Base-by-base conservation (phyloP, 345 rosid genomes). In the Citrus australasica region DNA sequence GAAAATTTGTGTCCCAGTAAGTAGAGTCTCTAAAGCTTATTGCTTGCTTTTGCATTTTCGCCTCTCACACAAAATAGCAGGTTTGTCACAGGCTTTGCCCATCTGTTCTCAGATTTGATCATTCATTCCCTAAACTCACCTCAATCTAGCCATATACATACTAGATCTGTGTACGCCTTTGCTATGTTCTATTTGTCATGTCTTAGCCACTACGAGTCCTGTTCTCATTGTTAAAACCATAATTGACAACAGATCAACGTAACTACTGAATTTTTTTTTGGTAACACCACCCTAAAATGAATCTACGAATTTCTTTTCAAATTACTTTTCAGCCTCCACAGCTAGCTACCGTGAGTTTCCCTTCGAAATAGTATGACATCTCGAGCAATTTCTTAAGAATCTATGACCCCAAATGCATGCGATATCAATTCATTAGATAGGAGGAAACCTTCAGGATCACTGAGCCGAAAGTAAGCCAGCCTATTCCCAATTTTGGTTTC, bases 361-460 rank as follows among this genome's bases (percentile, higher is more conserved):
- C 40, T 48, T 6, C 13, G 30, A 46, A 64, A 62, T 28, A n/a
- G 30, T n/a, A 63, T 28, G 27, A 21, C 30, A 6, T n/a, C 0
- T 66, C 6, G 24, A n/a, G 32, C 48, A 33, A 3, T 1, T n/a
- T 51, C 53, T 74, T 79, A 91, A 71, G 90, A 84, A 82, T 85
- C 80, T 76, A 93, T 75, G 32, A 79, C 83, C 38, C 86, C 77
- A 78, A 96, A 96, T 11, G 97, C 93, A 77, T 84, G 84, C 25
- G 97, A 92, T 79, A 93, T 94, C 87, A 90, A 81, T 80, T 96
- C 97, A 64, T 94, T 96, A 4, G 97, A 96, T 74, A 96, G 73
- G 33, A 96, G 90, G 38, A 96, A 94, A 74, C 99, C 99, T 75
- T 92, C 97, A 19, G 97, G 99, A 86, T 93, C 97, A 74, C 87